A percentile compares a stretch with the other conserved stretches of the same genome.
These are phyloP conservation scores for Hygrocybe punicea DNA, from an alignment of 768 basidiomycete genomes.

Conservation along the genomic window DNA sequence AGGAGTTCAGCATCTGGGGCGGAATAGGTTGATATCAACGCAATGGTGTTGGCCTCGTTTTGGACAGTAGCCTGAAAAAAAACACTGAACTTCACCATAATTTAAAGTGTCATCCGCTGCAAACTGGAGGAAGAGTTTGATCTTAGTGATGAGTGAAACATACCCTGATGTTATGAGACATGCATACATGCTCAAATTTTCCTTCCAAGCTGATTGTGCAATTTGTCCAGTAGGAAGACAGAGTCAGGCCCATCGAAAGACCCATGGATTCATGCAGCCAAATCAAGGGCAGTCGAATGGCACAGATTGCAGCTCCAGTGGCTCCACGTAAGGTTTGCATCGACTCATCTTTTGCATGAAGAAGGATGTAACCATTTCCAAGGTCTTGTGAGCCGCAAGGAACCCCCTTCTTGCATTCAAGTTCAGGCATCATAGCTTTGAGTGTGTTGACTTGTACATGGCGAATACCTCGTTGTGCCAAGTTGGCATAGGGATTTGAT, in stretches of 20 bases:
- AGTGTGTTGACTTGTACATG: constrained; percentile 1
- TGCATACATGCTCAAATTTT: constrained; percentile 3
- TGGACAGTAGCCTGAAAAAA: constrained; percentile 14
- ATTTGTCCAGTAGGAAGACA: constrained; percentile 25
- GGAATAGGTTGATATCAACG: constrained; percentile 11
- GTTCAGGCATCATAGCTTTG: not conserved
- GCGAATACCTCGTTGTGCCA: constrained; percentile 1
- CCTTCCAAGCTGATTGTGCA: constrained; percentile 19
- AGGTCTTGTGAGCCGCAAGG: not conserved
- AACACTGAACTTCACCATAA: constrained; percentile 16
- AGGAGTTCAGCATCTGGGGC: constrained; percentile 3
- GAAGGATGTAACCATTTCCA: not conserved
- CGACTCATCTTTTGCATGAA: not conserved
- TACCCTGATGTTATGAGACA: constrained; percentile 1
- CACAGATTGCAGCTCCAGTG: constrained; percentile 19
- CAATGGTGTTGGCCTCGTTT: constrained; percentile 6
- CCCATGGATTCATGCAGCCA: constrained; percentile 12
- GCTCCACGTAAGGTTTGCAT: not conserved
- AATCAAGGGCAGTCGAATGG: not conserved
- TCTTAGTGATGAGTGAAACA: not conserved
- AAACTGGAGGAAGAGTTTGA: not conserved
- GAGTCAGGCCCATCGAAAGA: constrained; percentile 21
- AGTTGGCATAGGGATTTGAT: constrained; percentile 5
- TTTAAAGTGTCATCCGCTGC: not conserved
- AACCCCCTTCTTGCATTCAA: constrained; percentile 8